Evolutionary conservation across 2,329 filamentous ascomycete species (phyloP), one percentile per base, ranked within the genome.

Genomic region (Colletotrichum sp.): DNA sequence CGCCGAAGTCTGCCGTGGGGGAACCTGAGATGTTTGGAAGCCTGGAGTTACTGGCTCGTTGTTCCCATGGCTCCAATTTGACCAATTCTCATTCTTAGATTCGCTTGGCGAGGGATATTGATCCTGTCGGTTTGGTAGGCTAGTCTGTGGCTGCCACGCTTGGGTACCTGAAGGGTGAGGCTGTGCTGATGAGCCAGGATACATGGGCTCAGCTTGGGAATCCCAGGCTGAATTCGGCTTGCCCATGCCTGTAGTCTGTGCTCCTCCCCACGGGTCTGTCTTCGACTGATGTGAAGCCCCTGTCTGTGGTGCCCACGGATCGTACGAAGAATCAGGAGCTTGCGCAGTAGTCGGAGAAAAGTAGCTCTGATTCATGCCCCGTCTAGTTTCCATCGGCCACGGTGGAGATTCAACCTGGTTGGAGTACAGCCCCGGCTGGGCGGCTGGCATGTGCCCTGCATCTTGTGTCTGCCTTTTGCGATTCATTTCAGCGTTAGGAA

Each of bases 141-240:
- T 39, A 9, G 7, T 8, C 16, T 43, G 39, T n/a, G 39, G 18
- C 43, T 12, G 3, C 43, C 43, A 48, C 5, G n/a, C 10, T n/a
- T 12, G 43, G n/a, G 2, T 13, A 21, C 2, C 10, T n/a, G 43
- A 48, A 2, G 43, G 3, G 1, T 12, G 0, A 21, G 43, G 10
- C n/a, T 48, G 3, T 21, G 43, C 43, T 48, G 43, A 48, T 21
- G 43, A 2, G n/a, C 3, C 43, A 12, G 18, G 3, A 21, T 4
- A 48, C 43, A 48, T 48, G 10, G n/a, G 18, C 43, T 48, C 43
- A 48, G n/a, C 18, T 21, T 21, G n/a, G n/a, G 6, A 48, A 48
- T 48, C 10, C 43, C 43, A 48, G 6, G 43, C 43, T 7, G 43
- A 48, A n/a, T 48, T 48, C 2, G 43, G 43, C 10, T 21, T n/a